Evolutionary conservation across 2,329 filamentous ascomycete genomes (phyloP).

Genomic region (Tolypocladium ophioglossoides): DNA sequence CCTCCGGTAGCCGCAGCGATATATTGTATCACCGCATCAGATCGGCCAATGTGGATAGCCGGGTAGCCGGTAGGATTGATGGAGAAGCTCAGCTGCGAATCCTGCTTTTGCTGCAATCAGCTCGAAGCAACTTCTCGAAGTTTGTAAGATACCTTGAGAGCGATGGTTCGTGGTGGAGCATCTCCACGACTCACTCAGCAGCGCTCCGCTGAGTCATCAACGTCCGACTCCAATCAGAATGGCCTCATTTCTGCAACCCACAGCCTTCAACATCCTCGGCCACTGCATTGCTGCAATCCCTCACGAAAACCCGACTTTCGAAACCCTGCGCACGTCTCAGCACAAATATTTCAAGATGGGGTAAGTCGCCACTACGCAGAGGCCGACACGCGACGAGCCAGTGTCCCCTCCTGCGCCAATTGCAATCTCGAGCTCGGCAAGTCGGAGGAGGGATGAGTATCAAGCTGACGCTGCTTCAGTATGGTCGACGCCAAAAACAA

Average conservation of each 20-base stretch:
- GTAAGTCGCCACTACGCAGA: conserved; percentile 17
- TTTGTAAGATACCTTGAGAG: neutral
- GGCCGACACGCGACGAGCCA: neutral
- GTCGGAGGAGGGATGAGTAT: conserved; percentile 8
- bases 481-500: conserved; percentile 64
- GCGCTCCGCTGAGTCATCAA: conserved; percentile 23
- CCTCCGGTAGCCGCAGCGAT: conserved; percentile 8
- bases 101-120: neutral
- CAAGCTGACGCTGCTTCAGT: conserved; percentile 25
- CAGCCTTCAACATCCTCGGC: conserved; percentile 14
- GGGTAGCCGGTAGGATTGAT: neutral
- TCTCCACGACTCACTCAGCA: too few relatives aligned
- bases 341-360: conserved; percentile 26
- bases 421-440: conserved; percentile 1
- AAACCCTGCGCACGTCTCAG: conserved; percentile 11
- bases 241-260: conserved; percentile 26
- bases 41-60: neutral
- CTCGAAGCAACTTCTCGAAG: neutral
- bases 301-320: conserved; percentile 12
- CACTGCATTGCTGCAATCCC: conserved; percentile 13
- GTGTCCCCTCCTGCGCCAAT: neutral
- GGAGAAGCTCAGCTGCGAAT: neutral
- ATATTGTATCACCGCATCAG: conserved; percentile 13
- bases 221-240: conserved; percentile 20
- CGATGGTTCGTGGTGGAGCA: neutral